Conservation (phyloP, 331 rosid genomes). For the Prunus yedoensis region DNA sequence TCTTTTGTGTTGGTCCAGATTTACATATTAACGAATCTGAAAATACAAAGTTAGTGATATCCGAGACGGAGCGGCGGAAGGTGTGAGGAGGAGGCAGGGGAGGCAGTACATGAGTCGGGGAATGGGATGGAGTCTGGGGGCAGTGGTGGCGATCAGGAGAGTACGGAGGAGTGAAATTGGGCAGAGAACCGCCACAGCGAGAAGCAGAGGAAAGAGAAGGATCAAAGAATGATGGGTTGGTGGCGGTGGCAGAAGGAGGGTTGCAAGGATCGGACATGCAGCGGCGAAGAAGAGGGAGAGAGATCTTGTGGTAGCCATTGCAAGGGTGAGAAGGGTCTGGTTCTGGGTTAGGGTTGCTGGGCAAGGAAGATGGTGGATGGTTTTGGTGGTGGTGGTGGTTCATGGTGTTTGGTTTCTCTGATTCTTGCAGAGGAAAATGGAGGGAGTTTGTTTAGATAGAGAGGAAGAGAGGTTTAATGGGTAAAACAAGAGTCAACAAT, state of each 20-base stretch:
- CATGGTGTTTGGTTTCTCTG: background rate
- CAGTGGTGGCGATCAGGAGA: background rate
- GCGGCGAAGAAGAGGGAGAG: slow-evolving; percentile 49
- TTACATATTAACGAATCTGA: no score
- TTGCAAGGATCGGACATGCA: slow-evolving; percentile 46
- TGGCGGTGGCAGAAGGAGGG: background rate
- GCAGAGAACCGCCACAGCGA: background rate
- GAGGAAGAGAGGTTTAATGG: no score
- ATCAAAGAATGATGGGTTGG: background rate
- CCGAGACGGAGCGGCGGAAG: slow-evolving; percentile 36
- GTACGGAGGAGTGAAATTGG: background rate
- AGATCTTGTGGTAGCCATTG: slow-evolving; percentile 11
- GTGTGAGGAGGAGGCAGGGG: slow-evolving; percentile 25
- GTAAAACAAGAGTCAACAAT: background rate
- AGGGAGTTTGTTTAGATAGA: no score
- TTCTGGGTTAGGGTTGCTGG: slow-evolving; percentile 1
- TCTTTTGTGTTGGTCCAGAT: no score
- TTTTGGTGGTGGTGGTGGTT: background rate
- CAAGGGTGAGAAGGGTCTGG: slow-evolving; percentile 18
- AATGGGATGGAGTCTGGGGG: slow-evolving; percentile 14
- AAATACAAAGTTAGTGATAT: no score
- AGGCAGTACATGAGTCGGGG: slow-evolving; percentile 6
- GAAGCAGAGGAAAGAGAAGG: background rate
- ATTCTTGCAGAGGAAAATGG: no score
- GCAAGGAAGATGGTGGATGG: slow-evolving; percentile 1